Evolutionary conservation across 2,329 filamentous ascomycete genomes (phyloP).

Genomic region (Fusarium agapanthi): DNA sequence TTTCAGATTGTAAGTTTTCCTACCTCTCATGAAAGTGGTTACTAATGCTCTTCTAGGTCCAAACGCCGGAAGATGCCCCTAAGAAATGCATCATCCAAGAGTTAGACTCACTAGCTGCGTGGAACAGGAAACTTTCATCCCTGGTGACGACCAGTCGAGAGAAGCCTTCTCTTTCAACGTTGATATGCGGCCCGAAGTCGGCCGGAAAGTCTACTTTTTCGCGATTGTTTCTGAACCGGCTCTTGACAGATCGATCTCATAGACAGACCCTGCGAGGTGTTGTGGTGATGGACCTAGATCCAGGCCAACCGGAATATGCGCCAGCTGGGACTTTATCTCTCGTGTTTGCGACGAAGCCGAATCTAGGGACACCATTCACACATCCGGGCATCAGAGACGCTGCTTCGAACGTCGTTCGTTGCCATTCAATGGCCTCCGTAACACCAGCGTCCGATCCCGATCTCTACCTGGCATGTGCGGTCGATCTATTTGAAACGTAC

Average conservation of each 20-base stretch:
- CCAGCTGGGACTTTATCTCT: conserved; percentile 76
- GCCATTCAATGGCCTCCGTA: conserved; percentile 72
- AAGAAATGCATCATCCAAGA: conserved; percentile 61
- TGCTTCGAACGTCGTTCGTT: conserved; percentile 57
- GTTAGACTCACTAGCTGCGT: conserved; percentile 64
- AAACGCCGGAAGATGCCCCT: conserved; percentile 61
- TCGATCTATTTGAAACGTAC: conserved; percentile 70
- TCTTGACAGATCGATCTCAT: conserved; percentile 58
- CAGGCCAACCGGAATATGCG: conserved; percentile 79
- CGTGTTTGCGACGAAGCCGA: conserved; percentile 65
- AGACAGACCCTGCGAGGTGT: conserved; percentile 46
- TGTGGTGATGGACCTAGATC: conserved; percentile 77
- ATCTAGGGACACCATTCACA: conserved; percentile 74
- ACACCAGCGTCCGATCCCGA: conserved; percentile 72
- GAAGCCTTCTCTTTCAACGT: conserved; percentile 52
- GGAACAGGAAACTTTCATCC: conserved; percentile 67
- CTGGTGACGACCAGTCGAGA: conserved; percentile 48
- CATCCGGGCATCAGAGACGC: conserved; percentile 57
- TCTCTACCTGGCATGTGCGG: conserved; percentile 71
- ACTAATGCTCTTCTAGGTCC: conserved; percentile 55
- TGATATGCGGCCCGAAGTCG: conserved; percentile 75
- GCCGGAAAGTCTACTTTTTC: conserved; percentile 82
- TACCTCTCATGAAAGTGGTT: not conserved
- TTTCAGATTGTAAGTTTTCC: conserved; percentile 60
- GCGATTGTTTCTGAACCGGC: conserved; percentile 70